phyloP scores from a whole-genome alignment of 352 stramenopile genomes.

The Phytophthora megakarya region DNA sequence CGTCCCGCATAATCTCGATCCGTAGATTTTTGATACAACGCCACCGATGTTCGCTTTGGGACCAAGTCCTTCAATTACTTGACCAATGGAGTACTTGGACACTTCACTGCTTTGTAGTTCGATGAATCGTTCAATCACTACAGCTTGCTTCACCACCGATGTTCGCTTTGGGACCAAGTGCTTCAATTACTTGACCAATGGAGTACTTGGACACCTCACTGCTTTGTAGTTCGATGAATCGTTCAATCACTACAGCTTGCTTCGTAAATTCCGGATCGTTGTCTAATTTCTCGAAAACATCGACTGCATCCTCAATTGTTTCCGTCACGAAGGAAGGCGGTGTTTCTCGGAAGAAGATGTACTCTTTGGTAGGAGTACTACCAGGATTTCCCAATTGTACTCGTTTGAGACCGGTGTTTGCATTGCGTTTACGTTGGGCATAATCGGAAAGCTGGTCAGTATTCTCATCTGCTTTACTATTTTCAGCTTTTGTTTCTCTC shows the following conservation, averaged over 20 bases:
- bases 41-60: conserved; percentile 60
- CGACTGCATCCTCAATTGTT: conserved; percentile 63
- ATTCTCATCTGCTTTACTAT: neutral
- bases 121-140: conserved; percentile 57
- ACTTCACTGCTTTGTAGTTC: conserved; percentile 82
- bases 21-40: conserved; percentile 73
- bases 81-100: conserved; percentile 72
- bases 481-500: neutral
- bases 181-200: conserved; percentile 58
- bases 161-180: conserved; percentile 55
- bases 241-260: conserved; percentile 36
- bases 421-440: conserved; percentile 53
- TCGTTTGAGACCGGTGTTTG: conserved; percentile 52
- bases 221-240: conserved; percentile 80
- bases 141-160: conserved; percentile 47
- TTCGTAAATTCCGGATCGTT: conserved; percentile 53
- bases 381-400: conserved; percentile 63
- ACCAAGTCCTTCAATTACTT: conserved; percentile 57
- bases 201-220: conserved; percentile 83
- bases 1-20: conserved; percentile 68
- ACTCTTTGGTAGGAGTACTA: conserved; percentile 76
- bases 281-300: conserved; percentile 56
- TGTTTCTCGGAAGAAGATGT: conserved; percentile 85
- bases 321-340: conserved; percentile 81
- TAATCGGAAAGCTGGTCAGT: conserved; percentile 51